Percentiles rank a stretch among this genome's conserved stretches.
Conservation (phyloP, 2,329 filamentous ascomycete species). For the Diaporthe eres region DNA sequence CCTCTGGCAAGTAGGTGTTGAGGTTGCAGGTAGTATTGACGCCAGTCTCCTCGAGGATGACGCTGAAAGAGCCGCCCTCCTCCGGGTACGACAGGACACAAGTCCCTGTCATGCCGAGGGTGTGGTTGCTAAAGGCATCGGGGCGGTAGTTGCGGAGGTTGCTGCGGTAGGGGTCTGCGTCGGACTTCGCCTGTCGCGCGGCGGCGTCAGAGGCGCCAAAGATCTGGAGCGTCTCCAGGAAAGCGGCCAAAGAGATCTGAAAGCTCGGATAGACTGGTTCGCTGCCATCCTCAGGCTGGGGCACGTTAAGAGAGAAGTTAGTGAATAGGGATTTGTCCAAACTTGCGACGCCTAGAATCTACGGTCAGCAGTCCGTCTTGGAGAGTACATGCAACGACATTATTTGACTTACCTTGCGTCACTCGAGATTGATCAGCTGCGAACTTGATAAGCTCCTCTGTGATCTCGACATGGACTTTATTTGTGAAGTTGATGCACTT, state of each 20-base stretch:
- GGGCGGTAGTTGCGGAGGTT: slow-evolving; percentile 73
- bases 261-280: slow-evolving; percentile 75
- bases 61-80: slow-evolving; percentile 82
- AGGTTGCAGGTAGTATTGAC: slow-evolving; percentile 92
- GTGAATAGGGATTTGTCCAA: slow-evolving; percentile 92
- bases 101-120: slow-evolving; percentile 86
- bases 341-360: slow-evolving; percentile 76
- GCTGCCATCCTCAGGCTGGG: slow-evolving; percentile 55
- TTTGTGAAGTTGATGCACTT: slow-evolving; percentile 72
- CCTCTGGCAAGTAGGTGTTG: slow-evolving; percentile 86
- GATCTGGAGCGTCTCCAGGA: slow-evolving; percentile 95
- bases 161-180: slow-evolving; percentile 72
- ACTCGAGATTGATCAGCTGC: slow-evolving; percentile 89
- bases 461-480: slow-evolving; percentile 79
- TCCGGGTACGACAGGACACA: slow-evolving; percentile 86
- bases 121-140: slow-evolving; percentile 86
- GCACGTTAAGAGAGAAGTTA: slow-evolving; percentile 79
- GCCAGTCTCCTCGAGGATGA: slow-evolving; percentile 87
- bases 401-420: slow-evolving; percentile 81
- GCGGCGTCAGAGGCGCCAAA: slow-evolving; percentile 86
- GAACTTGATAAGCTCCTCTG: slow-evolving; percentile 87
- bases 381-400: slow-evolving; percentile 28
- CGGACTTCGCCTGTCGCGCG: slow-evolving; percentile 69
- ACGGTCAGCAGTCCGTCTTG: slow-evolving; percentile 49
- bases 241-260: slow-evolving; percentile 86